These are phyloP conservation scores for Aspergillus felis DNA, from an alignment of 2,329 filamentous ascomycete genomes.

Conservation along the genomic window DNA sequence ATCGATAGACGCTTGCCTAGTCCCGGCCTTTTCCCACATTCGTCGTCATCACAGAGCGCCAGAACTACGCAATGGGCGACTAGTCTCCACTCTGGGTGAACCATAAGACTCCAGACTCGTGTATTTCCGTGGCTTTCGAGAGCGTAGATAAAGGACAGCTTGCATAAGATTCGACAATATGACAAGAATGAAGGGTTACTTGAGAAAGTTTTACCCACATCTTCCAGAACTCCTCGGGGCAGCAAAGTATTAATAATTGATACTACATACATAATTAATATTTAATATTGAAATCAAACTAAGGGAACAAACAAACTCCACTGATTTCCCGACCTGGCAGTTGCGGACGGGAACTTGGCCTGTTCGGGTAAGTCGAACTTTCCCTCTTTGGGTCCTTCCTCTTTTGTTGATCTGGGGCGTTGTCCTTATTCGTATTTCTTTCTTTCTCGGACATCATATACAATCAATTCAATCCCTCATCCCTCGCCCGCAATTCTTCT, in stretches of 20 bases:
- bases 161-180: neutral
- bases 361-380: constrained; percentile 15
- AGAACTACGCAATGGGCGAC: constrained; percentile 4
- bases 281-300: neutral
- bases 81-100: neutral
- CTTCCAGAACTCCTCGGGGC: neutral
- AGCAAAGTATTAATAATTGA: neutral
- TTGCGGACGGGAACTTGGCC: constrained; percentile 21
- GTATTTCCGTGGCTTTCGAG: neutral
- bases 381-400: constrained; percentile 27
- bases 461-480: neutral
- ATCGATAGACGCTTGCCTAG: neutral
- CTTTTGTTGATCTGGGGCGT: constrained; percentile 18
- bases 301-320: neutral
- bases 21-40: constrained; percentile 1
- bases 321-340: constrained; percentile 14
- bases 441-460: neutral
- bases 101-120: neutral
- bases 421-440: neutral
- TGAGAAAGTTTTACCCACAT: neutral
- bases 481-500: neutral
- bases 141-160: neutral
- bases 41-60: constrained; percentile 5
- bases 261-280: neutral
- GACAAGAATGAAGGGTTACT: neutral